Evolutionary conservation across 2,329 filamentous ascomycete species (phyloP), one percentile per base, ranked within the genome.

Genomic region (Fusarium nelsonii): DNA sequence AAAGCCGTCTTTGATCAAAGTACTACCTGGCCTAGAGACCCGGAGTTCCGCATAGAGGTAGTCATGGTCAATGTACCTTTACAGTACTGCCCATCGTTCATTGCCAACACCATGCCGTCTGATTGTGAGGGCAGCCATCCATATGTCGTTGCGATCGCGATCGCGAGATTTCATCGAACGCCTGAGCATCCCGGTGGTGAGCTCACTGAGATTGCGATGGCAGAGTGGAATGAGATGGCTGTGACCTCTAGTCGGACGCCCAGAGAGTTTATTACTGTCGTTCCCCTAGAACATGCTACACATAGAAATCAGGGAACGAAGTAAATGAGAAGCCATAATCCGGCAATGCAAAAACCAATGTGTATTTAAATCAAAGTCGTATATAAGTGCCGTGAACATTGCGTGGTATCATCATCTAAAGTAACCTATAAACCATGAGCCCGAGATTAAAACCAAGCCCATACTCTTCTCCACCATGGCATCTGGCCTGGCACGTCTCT

Each of bases 401-500:
- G 26, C 16, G 7, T 15, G n/a, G 48, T 40, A 39, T 14, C 26
- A 36, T 4, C 8, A n/a, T 30, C 23, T 6, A 37, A 20, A 48
- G n/a, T 20, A 18, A 9, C 16, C 16, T 33, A 23, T 8, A 15
- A 49, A 10, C 32, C 12, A 30, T n/a, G 15, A 18, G 14, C 26
- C 37, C 11, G 36, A 23, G 33, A 46, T 63, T 78, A 86, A 16
- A 86, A 78, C 55, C 70, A 83, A 40, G 75, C 76, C 75, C 79
- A 79, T 0, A 85, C 10, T 58, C 72, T 81, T 66, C 77, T 82
- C 84, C 84, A 87, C 65, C 80, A 78, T 0, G 81, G 70, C 15
- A 69, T 67, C 18, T 74, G 74, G 4, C 68, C 67, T 4, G 75
- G 74, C 4, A 74, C 66, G n/a, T 58, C 76, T 7, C 28, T 77